A percentile compares a stretch with the other conserved stretches of the same genome.
These are phyloP conservation scores for Xanthoconium separans DNA, from an alignment of 1,284 basidiomycete genomes.

Conservation along the genomic window DNA sequence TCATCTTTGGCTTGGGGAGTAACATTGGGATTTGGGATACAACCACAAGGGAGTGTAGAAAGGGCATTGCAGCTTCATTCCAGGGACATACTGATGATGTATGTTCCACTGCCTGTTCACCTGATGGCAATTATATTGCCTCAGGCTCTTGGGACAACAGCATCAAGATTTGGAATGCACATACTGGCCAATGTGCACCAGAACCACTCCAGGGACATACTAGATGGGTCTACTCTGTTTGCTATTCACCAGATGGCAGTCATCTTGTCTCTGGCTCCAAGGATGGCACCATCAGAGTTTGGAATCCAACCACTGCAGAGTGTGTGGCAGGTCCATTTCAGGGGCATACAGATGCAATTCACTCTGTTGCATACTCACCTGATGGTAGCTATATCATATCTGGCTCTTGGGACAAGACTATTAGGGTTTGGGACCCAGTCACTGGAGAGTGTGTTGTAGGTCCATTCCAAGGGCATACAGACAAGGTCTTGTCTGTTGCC, in stretches of 20 bases:
- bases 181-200: constrained; percentile 3
- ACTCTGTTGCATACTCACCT: constrained; percentile 17
- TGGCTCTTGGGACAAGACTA: constrained; percentile 18
- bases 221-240: constrained; percentile 8
- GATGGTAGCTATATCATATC: constrained; percentile 14
- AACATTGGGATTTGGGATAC: constrained; percentile 7
- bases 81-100: background rate
- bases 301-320: constrained; percentile 10
- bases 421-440: constrained; percentile 18
- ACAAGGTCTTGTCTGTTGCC: constrained; percentile 9
- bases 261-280: constrained; percentile 11
- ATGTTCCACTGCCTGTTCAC: constrained; percentile 13
- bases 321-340: constrained; percentile 17
- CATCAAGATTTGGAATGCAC: constrained; percentile 11
- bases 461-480: constrained; percentile 18
- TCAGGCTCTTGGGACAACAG: constrained; percentile 11
- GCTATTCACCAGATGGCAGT: constrained; percentile 16
- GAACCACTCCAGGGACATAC: constrained; percentile 9
- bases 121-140: constrained; percentile 16
- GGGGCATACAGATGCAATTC: constrained; percentile 10
- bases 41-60: background rate
- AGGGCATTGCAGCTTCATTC: background rate
- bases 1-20: background rate
- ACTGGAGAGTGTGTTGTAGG: constrained; percentile 19
- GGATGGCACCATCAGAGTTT: constrained; percentile 16